phyloP scores from a whole-genome alignment of 352 stramenopile species.

The Phytopythium aichiense region DNA sequence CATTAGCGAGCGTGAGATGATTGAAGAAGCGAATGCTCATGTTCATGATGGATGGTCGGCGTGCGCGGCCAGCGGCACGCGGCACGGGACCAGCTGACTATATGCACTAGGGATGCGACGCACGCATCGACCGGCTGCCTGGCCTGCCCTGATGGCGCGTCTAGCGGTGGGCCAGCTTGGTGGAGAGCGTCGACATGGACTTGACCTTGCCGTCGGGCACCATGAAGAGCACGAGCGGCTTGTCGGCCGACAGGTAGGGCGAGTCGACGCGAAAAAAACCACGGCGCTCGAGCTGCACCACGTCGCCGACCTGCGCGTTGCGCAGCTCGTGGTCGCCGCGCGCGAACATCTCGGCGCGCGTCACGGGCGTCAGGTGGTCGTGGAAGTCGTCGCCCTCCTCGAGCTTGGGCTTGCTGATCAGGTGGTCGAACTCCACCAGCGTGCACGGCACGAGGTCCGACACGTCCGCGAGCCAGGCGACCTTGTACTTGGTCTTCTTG shows the following conservation, averaged over 20 bases:
- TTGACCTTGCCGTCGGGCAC: constrained; percentile 97
- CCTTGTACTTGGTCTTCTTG: constrained; percentile 95
- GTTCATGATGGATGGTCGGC: background rate
- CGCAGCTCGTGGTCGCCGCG: constrained; percentile 95
- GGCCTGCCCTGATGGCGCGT: background rate
- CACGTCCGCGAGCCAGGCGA: constrained; percentile 94
- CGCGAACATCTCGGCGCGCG: constrained; percentile 90
- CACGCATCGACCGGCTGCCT: background rate
- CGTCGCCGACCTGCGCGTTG: constrained; percentile 91
- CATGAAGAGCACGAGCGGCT: constrained; percentile 97
- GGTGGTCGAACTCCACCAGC: constrained; percentile 98
- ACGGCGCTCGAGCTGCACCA: constrained; percentile 98
- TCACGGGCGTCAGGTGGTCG: constrained; percentile 95
- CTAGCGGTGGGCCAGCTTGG: constrained; percentile 80
- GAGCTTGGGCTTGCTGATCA: constrained; percentile 98
- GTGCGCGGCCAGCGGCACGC: background rate
- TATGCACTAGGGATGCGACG: background rate
- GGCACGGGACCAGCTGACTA: background rate
- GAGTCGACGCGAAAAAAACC: constrained; percentile 96
- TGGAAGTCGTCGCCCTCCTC: constrained; percentile 98
- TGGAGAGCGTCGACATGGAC: constrained; percentile 87
- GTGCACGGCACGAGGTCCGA: constrained; percentile 85
- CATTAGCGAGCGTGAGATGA: background rate
- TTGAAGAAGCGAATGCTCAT: background rate
- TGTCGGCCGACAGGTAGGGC: constrained; percentile 74